Evolutionary conservation across 179 eudicot species (phyloP), one percentile per base, ranked within the genome.

Genomic region (Silene vulgaris): DNA sequence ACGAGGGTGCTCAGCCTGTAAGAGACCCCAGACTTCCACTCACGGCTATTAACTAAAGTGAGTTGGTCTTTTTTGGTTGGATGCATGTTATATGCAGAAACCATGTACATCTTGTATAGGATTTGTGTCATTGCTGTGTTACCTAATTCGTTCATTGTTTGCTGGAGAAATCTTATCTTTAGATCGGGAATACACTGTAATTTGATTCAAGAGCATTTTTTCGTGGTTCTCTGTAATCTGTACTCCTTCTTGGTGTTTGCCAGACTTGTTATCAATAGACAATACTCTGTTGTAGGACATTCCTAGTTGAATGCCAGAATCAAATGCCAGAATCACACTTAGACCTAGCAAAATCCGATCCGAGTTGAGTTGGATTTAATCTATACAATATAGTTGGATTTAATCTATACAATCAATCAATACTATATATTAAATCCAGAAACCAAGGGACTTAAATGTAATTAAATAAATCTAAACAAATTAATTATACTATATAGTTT

Each of bases 21-120:
- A 82, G 89, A 83, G 97, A 90, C 84, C 78, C 92, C 4, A 77
- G 96, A 71, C 78, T 83, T 83, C 96, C 97, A 66, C 96, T 91
- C 80, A 86, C 90, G 45, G 85, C 97, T 77, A 83, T 92, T 19
- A 92, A 92, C 74, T 90, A 71, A 79, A 74, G 40, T 35, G 67
- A 23, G 79, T 16, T 21, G 4, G 74, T 26, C 50, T 50, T 74
- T 77, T 71, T 52, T 63, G 80, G 74, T 68, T 74, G 78, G 81
- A 77, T 69, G 81, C 75, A 76, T 76, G 71, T 77, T 62, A 23
- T 72, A 72, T 68, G 76, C 78, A 69, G 29, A 43, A 63, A 73
- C 77, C 78, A 30, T 85, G 86, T 80, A 85, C 84, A 80, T 83
- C 48, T 64, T 76, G 86, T 75, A 80, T 80, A 80, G 71, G 75